phyloP scores from a whole-genome alignment of 345 rosid genomes.

The Ailanthus altissimus region DNA sequence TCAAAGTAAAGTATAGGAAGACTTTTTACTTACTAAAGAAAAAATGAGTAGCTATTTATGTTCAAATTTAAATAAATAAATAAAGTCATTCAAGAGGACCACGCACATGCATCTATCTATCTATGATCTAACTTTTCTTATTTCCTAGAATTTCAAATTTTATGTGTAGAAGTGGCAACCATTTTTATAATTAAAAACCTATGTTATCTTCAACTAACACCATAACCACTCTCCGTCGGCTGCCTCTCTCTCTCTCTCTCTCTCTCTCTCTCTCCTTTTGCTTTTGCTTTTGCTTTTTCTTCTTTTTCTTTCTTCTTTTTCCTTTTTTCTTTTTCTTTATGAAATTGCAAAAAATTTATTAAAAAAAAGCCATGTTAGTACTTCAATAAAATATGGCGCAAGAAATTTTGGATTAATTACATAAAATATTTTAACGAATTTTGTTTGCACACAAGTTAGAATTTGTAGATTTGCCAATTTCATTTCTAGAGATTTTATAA shows the following conservation, averaged over 20 bases:
- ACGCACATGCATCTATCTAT: not conserved
- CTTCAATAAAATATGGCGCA: no score
- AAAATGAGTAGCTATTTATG: no score
- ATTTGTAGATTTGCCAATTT: no score
- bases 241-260: fast-evolving
- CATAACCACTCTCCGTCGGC: not conserved
- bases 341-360: no score
- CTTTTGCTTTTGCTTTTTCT: not conserved
- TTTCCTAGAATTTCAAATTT: not conserved
- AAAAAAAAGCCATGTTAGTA: no score
- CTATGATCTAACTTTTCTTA: not conserved
- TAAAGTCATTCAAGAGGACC: not conserved
- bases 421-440: no score
- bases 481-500: no score
- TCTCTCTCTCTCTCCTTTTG: not conserved
- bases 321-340: no score
- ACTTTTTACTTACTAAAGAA: not conserved
- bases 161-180: not conserved
- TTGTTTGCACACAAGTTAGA: no score
- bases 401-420: no score
- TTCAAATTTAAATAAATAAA: no score
- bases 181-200: not conserved
- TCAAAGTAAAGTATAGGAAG: not conserved
- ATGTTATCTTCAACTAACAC: not conserved
- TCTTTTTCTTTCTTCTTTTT: not conserved